Conservation (phyloP, 208 protist genomes). For the Leishmania amazonensis region DNA sequence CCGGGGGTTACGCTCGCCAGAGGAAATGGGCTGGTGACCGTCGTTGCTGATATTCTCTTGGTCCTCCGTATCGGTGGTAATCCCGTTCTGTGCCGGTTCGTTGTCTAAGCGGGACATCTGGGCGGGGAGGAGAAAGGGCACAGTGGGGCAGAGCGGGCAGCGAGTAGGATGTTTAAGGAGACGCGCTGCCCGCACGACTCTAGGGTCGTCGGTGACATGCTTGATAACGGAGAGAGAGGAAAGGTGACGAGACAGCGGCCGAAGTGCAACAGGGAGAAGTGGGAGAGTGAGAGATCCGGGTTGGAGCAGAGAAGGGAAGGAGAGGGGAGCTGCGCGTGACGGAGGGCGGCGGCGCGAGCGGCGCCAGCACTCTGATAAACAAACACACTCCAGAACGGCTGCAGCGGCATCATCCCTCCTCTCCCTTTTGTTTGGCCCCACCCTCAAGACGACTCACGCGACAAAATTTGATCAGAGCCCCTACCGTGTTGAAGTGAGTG, state of each 20-base stretch:
- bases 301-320: background rate
- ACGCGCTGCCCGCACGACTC: background rate
- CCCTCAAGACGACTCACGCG: background rate
- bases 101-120: background rate
- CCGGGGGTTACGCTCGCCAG: constrained; percentile 28
- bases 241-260: background rate
- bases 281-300: background rate
- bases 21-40: background rate
- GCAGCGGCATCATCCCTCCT: background rate
- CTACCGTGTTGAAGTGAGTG: background rate
- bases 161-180: background rate
- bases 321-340: background rate
- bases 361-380: background rate
- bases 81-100: background rate
- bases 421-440: background rate
- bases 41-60: background rate
- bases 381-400: background rate
- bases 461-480: background rate
- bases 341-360: background rate
- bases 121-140: background rate
- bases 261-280: background rate
- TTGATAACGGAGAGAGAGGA: background rate
- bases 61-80: background rate
- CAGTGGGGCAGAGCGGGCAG: background rate
- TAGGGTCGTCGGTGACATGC: background rate